Conservation (phyloP, 2,329 filamentous ascomycete genomes). For the Graphilbum ipis-grandicollis region DNA sequence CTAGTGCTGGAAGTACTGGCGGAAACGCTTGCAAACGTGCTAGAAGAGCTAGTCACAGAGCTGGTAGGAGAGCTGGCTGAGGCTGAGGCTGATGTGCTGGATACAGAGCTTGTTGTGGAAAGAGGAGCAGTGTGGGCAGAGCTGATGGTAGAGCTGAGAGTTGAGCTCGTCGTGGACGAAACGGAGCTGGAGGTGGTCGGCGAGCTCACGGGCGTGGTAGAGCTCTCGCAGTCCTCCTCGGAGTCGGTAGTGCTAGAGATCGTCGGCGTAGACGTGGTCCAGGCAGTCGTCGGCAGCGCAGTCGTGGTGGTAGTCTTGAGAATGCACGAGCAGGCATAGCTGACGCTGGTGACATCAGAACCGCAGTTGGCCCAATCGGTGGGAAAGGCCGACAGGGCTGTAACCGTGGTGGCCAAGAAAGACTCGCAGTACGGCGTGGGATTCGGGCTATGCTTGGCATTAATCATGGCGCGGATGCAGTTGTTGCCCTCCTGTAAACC, state of each 20-base stretch:
- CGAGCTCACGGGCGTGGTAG: not conserved
- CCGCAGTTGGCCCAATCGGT: slow-evolving; percentile 6
- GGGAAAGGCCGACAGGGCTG: not conserved
- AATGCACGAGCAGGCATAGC: slow-evolving; percentile 5
- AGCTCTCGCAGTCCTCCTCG: not conserved
- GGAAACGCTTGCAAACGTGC: not conserved
- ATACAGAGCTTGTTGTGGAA: too few relatives aligned
- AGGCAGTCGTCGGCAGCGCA: too few relatives aligned
- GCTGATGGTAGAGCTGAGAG: not conserved
- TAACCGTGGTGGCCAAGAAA: slow-evolving; percentile 1
- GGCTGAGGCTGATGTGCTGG: too few relatives aligned
- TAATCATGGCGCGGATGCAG: slow-evolving; percentile 7
- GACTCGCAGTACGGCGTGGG: slow-evolving; percentile 4
- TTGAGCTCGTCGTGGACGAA: not conserved
- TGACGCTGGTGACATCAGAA: not conserved
- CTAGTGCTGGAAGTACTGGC: too few relatives aligned
- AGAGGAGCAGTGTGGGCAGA: not conserved
- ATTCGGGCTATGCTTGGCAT: not conserved
- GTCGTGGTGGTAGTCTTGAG: not conserved
- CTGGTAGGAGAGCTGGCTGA: not conserved
- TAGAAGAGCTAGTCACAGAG: not conserved
- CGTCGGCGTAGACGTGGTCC: too few relatives aligned
- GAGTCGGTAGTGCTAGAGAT: not conserved
- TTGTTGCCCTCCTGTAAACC: slow-evolving; percentile 4
- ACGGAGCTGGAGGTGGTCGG: not conserved